phyloP scores from a whole-genome alignment of 2,329 filamentous ascomycete species.

The Epichloe baconii region DNA sequence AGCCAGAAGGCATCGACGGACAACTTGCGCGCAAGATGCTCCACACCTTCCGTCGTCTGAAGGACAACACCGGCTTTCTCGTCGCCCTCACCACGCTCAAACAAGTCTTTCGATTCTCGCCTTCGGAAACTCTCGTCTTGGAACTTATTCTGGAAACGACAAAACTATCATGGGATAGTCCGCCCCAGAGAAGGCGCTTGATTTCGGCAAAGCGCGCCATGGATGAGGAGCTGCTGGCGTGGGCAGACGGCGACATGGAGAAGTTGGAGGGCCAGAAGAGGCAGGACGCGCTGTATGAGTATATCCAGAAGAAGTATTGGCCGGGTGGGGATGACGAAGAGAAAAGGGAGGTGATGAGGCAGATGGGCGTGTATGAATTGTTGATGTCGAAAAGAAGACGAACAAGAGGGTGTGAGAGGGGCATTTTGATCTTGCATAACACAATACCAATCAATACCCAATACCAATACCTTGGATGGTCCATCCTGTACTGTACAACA shows the following conservation, averaged over 20 bases:
- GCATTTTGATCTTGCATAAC: too few relatives aligned
- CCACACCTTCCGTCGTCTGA: conserved; percentile 35
- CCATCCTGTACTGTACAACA: background rate
- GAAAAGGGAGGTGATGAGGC: conserved; percentile 16
- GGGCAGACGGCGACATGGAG: conserved; percentile 17
- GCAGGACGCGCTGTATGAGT: conserved; percentile 28
- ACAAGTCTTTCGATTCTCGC: conserved; percentile 29
- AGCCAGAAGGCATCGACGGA: conserved; percentile 28
- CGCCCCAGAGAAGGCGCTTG: conserved; percentile 26
- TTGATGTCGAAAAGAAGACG: conserved; percentile 10
- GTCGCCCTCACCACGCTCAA: conserved; percentile 31
- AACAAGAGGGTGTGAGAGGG: background rate
- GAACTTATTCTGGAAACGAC: conserved; percentile 33
- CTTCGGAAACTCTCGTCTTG: conserved; percentile 31
- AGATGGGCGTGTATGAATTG: conserved; percentile 31
- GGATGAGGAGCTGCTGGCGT: conserved; percentile 23
- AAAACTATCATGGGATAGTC: conserved; percentile 29
- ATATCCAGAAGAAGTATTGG: conserved; percentile 27
- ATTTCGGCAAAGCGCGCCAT: conserved; percentile 29
- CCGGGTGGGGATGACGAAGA: conserved; percentile 14
- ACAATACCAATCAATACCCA: background rate
- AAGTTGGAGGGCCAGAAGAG: conserved; percentile 23
- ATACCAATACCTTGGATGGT: background rate
- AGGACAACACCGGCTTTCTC: conserved; percentile 31
- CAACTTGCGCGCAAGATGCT: conserved; percentile 36